Evolutionary conservation across 495 filamentous ascomycete genomes (phyloP).

Genomic region (Immersiella caudata): DNA sequence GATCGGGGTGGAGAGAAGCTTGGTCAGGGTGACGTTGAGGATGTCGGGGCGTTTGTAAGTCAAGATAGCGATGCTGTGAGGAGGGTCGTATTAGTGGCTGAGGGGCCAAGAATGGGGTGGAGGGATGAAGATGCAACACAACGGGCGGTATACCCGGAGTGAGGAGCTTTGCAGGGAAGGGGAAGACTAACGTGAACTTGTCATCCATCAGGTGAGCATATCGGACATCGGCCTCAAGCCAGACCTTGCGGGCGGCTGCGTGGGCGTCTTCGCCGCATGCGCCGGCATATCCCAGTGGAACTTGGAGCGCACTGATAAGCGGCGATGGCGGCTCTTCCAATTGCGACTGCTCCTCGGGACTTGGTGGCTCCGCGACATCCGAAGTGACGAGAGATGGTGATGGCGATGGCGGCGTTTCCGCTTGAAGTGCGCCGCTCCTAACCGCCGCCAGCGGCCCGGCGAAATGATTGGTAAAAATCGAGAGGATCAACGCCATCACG

Average conservation of each 20-base stretch:
- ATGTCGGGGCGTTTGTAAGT: slow-evolving; percentile 24
- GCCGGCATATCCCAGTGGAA: slow-evolving; percentile 7
- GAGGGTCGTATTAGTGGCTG: background rate
- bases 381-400: background rate
- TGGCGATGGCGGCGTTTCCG: background rate
- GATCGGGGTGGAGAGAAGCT: slow-evolving; percentile 20
- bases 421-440: background rate
- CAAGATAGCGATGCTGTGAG: slow-evolving; percentile 23
- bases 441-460: background rate
- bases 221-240: slow-evolving; percentile 14
- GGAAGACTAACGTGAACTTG: slow-evolving; percentile 27
- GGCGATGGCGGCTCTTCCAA: background rate
- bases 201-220: slow-evolving; percentile 24
- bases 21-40: slow-evolving; percentile 21
- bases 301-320: background rate
- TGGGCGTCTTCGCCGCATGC: slow-evolving; percentile 15
- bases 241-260: slow-evolving; percentile 14
- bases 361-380: background rate
- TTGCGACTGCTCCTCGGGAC: background rate
- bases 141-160: too few species aligned
- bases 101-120: background rate
- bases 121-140: background rate
- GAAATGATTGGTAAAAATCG: background rate
- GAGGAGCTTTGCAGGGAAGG: too few species aligned
- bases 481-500: background rate